Evolutionary conservation across 257 asterid species (phyloP).

Genomic region (Solanum medicagineum): DNA sequence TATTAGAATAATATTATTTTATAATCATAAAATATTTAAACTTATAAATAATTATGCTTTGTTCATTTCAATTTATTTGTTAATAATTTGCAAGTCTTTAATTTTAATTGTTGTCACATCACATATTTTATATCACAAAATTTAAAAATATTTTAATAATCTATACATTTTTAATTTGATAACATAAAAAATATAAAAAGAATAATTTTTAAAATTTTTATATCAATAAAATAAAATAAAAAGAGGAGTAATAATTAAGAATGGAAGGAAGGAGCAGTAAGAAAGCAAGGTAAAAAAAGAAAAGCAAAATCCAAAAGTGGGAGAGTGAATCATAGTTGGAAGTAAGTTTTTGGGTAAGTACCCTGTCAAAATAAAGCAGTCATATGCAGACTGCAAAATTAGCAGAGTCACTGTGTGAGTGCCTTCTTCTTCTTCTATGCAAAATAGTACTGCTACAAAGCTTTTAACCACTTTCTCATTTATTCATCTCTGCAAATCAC

Average conservation of each 20-base stretch:
- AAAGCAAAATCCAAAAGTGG: not conserved
- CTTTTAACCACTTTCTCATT: not conserved
- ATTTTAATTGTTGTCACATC: too few species aligned
- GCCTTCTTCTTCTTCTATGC: not conserved
- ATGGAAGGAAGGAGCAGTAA: not conserved
- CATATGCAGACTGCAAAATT: not conserved
- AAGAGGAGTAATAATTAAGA: not conserved
- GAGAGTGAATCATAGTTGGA: not conserved
- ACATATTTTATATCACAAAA: not conserved
- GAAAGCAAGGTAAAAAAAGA: not conserved
- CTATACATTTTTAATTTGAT: too few species aligned
- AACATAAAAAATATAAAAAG: too few species aligned
- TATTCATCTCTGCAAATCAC: not conserved
- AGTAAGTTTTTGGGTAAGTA: constrained; percentile 5
- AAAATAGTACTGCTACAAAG: not conserved
- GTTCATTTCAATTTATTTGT: too few species aligned
- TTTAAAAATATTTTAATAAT: too few species aligned
- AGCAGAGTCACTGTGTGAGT: not conserved
- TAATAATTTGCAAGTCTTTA: not conserved
- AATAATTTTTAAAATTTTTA: too few species aligned
- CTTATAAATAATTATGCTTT: too few species aligned
- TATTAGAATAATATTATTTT: too few species aligned
- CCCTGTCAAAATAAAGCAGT: not conserved
- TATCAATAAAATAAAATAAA: too few species aligned
- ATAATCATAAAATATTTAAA: too few species aligned